These are phyloP conservation scores for Fusarium avenaceum DNA, from an alignment of 2,329 filamentous ascomycete genomes.

Conservation along the genomic window DNA sequence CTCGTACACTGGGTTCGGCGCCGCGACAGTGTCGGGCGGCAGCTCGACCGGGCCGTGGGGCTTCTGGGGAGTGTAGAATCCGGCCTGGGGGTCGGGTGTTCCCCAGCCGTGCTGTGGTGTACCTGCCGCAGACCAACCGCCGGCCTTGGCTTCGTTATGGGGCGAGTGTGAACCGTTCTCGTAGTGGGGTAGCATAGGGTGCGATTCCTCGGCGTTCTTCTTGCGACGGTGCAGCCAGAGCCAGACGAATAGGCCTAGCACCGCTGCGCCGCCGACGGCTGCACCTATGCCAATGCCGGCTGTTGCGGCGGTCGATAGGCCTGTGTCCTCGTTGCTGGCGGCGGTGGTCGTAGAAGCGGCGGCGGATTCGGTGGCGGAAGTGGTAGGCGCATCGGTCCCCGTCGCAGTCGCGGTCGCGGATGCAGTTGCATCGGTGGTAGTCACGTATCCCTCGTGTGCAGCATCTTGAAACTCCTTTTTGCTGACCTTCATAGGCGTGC, in stretches of 20 bases:
- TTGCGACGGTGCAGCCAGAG: slow-evolving; percentile 50
- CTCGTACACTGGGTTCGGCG: slow-evolving; percentile 35
- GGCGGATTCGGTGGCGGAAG: neutral
- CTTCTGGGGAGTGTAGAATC: slow-evolving; percentile 21
- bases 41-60: slow-evolving; percentile 26
- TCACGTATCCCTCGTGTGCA: slow-evolving; percentile 22
- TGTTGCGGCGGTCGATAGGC: slow-evolving; percentile 55
- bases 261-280: slow-evolving; percentile 48
- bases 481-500: slow-evolving; percentile 59
- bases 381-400: slow-evolving; percentile 6
- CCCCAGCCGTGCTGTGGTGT: slow-evolving; percentile 25
- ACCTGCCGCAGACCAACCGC: slow-evolving; percentile 17
- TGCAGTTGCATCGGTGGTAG: neutral
- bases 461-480: slow-evolving; percentile 58
- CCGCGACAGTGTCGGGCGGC: slow-evolving; percentile 17
- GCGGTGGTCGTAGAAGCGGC: slow-evolving; percentile 7
- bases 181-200: slow-evolving; percentile 51
- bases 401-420: no score
- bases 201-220: slow-evolving; percentile 47
- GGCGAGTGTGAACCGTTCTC: slow-evolving; percentile 38
- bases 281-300: slow-evolving; percentile 59
- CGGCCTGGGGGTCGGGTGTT: slow-evolving; percentile 13
- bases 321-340: slow-evolving; percentile 15
- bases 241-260: slow-evolving; percentile 45
- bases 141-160: slow-evolving; percentile 43